Evolutionary conservation across 2,329 filamentous ascomycete genomes (phyloP), one percentile per base, ranked within the genome.

Genomic region (Chaetomium globosum): DNA sequence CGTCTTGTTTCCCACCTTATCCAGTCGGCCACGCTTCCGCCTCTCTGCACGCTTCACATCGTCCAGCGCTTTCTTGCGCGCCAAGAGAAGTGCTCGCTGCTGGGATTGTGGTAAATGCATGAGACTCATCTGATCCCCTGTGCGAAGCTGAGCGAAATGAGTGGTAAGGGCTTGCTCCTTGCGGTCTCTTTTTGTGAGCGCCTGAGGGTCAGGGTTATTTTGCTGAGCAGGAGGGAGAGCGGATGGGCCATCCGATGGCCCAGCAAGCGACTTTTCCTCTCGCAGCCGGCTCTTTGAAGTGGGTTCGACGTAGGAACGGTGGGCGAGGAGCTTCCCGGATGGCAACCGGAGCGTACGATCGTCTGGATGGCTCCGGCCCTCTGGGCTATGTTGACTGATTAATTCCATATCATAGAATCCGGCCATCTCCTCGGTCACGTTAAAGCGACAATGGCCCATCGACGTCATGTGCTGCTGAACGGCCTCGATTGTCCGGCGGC

Each of bases 401-500:
- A 51, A 39, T 7, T 57, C 52, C 53, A 36, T 70, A 10, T 80
- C 74, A 60, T 79, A 82, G 59, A 82, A 81, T 2, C 81, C 78
- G 28, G 72, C 69, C 13, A 75, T 77, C 51, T 82, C 79, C 0
- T 73, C 71, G 0, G 72, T 61, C 0, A 80, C 69, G 33, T 81
- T 75, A 46, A 83, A 74, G 26, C 73, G 77, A 68, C 82, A 84
- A 64, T 85, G 82, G 0, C 80, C 79, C 56, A 81, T 83, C 2
- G 73, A 77, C 0, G 73, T 69, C 82, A 84, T 85, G 61, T 85
- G 84, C 43, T 83, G 81, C 67, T 82, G 81, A 0, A 80, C 79
- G 0, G 78, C 83, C 58, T 81, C 75, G 0, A 75, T 73, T 0
- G 79, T 81, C 0, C 72, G 71, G 36, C 80, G 76, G 46, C 78